Evolutionary conservation across 805 yeast species (phyloP).

Genomic region (Ogataea paradorogensis): DNA sequence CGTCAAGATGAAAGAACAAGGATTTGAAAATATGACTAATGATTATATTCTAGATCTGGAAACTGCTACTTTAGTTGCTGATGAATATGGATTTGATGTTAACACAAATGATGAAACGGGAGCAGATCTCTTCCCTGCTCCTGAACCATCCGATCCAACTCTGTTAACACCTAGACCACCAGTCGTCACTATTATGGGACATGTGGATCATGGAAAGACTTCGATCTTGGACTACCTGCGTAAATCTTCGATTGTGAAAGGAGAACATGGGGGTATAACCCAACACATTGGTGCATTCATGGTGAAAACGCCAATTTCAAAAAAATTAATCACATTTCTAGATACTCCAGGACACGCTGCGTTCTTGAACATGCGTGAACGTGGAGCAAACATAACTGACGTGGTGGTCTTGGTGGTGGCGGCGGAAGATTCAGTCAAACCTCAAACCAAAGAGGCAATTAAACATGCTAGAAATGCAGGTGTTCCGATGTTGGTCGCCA

Average conservation of each 20-base stretch:
- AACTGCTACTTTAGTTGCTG: conserved; percentile 82
- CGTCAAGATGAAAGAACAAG: conserved; percentile 57
- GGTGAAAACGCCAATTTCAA: conserved; percentile 71
- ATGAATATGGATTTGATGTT: conserved; percentile 78
- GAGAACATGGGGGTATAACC: conserved; percentile 95
- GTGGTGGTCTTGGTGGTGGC: conserved; percentile 91
- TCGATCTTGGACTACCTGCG: conserved; percentile 86
- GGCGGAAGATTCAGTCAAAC: conserved; percentile 97
- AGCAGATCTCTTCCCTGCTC: conserved; percentile 57
- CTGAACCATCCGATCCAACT: conserved; percentile 45
- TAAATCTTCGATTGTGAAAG: conserved; percentile 76
- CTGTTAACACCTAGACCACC: conserved; percentile 75
- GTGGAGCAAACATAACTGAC: conserved; percentile 95
- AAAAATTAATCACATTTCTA: conserved; percentile 77
- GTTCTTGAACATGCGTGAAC: conserved; percentile 89
- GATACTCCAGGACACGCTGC: conserved; percentile 99
- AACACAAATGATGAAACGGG: conserved; percentile 55
- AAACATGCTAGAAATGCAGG: conserved; percentile 83
- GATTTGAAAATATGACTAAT: conserved; percentile 68
- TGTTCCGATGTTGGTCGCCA: conserved; percentile 85
- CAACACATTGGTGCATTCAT: conserved; percentile 98
- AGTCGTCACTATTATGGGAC: conserved; percentile 97
- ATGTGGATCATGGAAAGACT: conserved; percentile 98
- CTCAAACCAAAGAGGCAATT: conserved; percentile 94
- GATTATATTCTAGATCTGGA: conserved; percentile 83